Conservation (phyloP, 306 rosid species). For the Trifolium subterraneum region DNA sequence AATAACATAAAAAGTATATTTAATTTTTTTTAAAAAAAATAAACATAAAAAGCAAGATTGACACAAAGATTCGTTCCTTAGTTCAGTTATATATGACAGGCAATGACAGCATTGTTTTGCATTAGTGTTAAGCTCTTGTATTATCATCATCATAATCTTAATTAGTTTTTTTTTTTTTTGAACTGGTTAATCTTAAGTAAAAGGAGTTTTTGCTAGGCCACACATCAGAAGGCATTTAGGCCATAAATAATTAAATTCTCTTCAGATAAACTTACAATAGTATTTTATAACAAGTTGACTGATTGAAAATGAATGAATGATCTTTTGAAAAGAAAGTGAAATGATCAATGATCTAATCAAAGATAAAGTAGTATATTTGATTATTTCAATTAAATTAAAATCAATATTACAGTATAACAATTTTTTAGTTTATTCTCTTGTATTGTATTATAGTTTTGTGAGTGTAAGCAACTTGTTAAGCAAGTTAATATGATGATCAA, state of each 20-base stretch:
- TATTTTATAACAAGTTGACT: constrained; percentile 2
- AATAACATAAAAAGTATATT: constrained; percentile 29
- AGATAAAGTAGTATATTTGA: constrained; percentile 5
- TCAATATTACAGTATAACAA: not conserved
- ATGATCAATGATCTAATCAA: constrained; percentile 1
- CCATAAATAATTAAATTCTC: constrained; percentile 8
- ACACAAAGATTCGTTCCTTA: constrained; percentile 75
- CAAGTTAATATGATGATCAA: too few species aligned
- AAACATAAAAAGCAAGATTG: constrained; percentile 9
- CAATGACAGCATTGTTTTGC: constrained; percentile 47
- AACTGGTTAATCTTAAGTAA: not conserved
- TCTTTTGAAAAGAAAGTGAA: not conserved
- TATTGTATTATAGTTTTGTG: too few species aligned
- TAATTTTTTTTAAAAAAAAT: not conserved
- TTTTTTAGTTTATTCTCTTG: not conserved
- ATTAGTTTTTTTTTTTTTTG: not conserved
- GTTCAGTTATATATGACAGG: constrained; percentile 64
- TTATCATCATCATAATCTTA: constrained; percentile 18
- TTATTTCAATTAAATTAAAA: not conserved
- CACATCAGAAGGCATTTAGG: constrained; percentile 36
- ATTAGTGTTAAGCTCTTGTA: constrained; percentile 37
- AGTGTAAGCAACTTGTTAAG: too few species aligned
- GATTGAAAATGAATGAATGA: not conserved
- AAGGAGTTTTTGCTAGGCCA: constrained; percentile 33
- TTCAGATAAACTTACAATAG: not conserved